A percentile compares a stretch with the other conserved stretches of the same genome.
Evolutionary conservation across 192 early-diverging fungal genomes (phyloP).

Genomic region (Phlyctochytrium arcticum): DNA sequence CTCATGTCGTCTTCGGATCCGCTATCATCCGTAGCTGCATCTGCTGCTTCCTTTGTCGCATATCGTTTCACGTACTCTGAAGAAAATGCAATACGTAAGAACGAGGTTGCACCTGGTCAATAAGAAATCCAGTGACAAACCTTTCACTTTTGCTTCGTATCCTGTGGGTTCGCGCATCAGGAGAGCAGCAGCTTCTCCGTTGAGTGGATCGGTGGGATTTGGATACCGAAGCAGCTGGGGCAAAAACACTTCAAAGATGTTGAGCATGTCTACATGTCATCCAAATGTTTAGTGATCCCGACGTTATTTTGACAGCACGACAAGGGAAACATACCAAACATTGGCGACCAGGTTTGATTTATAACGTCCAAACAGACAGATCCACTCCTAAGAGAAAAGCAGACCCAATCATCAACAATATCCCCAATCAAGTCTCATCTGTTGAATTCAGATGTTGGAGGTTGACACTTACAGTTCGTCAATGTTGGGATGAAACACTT

Average conservation of each 20-base stretch:
- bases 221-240: slow-evolving; percentile 97
- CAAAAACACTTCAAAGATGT: slow-evolving; percentile 98
- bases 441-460: neutral
- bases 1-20: slow-evolving; percentile 69
- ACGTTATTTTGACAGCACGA: neutral
- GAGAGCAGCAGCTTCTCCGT: slow-evolving; percentile 97
- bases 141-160: slow-evolving; percentile 93
- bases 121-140: slow-evolving; percentile 32
- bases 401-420: neutral
- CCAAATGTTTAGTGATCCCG: too few relatives aligned
- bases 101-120: neutral
- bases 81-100: neutral
- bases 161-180: slow-evolving; percentile 88
- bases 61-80: slow-evolving; percentile 77
- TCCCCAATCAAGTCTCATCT: too few relatives aligned
- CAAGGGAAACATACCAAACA: slow-evolving; percentile 79
- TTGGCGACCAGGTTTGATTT: slow-evolving; percentile 99
- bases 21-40: slow-evolving; percentile 59
- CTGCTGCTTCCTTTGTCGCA: slow-evolving; percentile 82
- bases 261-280: slow-evolving; percentile 82
- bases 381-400: slow-evolving; percentile 66
- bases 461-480: slow-evolving; percentile 81
- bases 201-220: slow-evolving; percentile 98
- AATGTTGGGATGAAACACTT: slow-evolving; percentile 99
- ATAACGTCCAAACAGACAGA: slow-evolving; percentile 99